Evolutionary conservation across 192 early-diverging fungal genomes (phyloP), one percentile per base, ranked within the genome.

Genomic region (Linnemannia zychae): DNA sequence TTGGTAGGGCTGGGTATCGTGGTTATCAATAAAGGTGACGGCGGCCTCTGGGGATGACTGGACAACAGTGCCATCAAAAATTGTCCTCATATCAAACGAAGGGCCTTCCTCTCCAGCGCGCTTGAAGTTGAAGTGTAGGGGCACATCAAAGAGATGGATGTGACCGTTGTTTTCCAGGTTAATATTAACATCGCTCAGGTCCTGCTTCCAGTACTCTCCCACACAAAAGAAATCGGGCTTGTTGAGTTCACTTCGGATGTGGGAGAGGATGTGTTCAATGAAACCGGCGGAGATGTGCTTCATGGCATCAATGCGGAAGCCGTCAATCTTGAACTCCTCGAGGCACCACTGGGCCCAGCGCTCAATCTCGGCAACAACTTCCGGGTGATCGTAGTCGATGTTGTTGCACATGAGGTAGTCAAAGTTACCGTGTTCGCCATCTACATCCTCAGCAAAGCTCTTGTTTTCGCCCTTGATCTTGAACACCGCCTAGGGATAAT

Each of bases 321-420:
- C 81, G 46, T 82, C 81, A 38, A 82, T 77, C 11, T 57, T 66
- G 44, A 77, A 77, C 71, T 82, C 75, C 0, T 77, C 67, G 1
- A 74, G 33, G 24, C 73, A 81, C 80, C 80, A 81, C 28, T 60
- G 34, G 34, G 80, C 80, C 80, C 80, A 82, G 20, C 44, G 37
- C 53, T 82, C 71, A 33, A 75, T 77, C 46, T 82, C 81, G 34
- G 74, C 53, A 24, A 81, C 80, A 11, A 81, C 81, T 20, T 82
- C 81, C 0, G 81, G 75, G 13, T 82, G 81, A 15, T 72, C 68
- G 49, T 82, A 82, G 46, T 82, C 88, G 47, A 90, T 78, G 49
- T 90, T 82, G 28, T 82, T 80, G 15, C 78, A 88, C 88, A 90
- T 87, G 34, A 90, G 74, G 47, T 87, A 90, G 71, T 90, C 89